phyloP scores from a whole-genome alignment of 371 early-diverging fungal species.

The Smittium culicis region DNA sequence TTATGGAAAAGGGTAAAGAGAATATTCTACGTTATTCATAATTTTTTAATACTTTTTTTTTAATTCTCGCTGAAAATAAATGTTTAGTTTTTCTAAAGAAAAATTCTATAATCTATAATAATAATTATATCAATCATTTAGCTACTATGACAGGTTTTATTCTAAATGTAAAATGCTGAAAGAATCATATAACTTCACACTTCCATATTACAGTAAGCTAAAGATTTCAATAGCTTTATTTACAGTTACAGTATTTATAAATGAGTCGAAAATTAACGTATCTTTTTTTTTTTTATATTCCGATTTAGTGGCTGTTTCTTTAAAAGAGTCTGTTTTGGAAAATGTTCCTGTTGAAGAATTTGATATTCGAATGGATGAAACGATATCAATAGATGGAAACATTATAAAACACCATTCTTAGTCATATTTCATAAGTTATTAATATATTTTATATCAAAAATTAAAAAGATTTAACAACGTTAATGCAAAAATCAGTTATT shows the following conservation, averaged over 20 bases:
- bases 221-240: no score
- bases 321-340: not conserved
- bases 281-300: no score
- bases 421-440: no score
- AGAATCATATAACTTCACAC: not conserved
- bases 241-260: no score
- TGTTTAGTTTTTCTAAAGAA: not conserved
- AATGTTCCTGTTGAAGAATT: not conserved
- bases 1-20: conserved; percentile 35
- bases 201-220: conserved; percentile 7
- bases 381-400: not conserved
- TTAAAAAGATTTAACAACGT: no score
- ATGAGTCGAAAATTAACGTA: no score
- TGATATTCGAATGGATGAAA: not conserved
- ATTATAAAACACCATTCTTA: no score
- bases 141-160: conserved; percentile 34
- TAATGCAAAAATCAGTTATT: no score
- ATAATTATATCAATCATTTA: no score
- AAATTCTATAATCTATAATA: no score
- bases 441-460: no score
- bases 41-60: not conserved
- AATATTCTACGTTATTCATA: not conserved
- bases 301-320: not conserved
- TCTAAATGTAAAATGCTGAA: conserved; percentile 12
- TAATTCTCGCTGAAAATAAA: not conserved